Base-by-base conservation (phyloP, 108 stramenopile species). In the Nitzschia putrida region DNA sequence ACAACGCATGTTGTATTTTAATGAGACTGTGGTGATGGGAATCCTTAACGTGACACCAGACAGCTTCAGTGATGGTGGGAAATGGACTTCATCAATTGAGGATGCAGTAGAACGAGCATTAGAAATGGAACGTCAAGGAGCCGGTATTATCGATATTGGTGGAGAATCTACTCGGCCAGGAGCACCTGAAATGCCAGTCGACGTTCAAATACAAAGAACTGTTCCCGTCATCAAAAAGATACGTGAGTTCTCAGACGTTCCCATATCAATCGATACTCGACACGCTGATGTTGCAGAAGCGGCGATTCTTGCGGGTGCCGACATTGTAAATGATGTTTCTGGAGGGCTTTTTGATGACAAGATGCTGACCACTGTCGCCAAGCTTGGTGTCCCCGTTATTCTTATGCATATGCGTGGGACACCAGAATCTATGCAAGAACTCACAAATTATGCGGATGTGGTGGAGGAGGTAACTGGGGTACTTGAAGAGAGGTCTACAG, bases 31-130 rank as follows among this genome's bases (percentile, higher is more conserved):
- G 13, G 81, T 98, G 58, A 97, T 97, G 95, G 98, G 97, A 12
- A 94, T 99, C 57, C 68, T 99, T 10, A 99, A 99, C 78, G 87
- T 94, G 0, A 99, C 98, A 11, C 98, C 98, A 22, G 98, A 99
- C 64, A 91, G 89, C 65, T 99, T 99, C 68, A 92, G 90, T 72
- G 98, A 99, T 70, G 98, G 98, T 43, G 98, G 98, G 1, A 82
- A 72, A 57, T 80, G 72, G 76, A 63, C 57, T 38, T 61, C 57
- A 0, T 69, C 68, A 24, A 75, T 85, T 2, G 88, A 88, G 8
- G 26, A 50, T n/a, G 89, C 98, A 6, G 90, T 94, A 47, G 60
- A 69, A 34, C 85, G 79, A n/a, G 95, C 96, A 0, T 37, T 89
- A 18, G 64, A 83, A 59, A 81, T 98, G 88, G 87, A 77, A 44